These are phyloP conservation scores for Aureobasidium melanogenum DNA, from an alignment of 2,329 filamentous ascomycete genomes.

Conservation along the genomic window DNA sequence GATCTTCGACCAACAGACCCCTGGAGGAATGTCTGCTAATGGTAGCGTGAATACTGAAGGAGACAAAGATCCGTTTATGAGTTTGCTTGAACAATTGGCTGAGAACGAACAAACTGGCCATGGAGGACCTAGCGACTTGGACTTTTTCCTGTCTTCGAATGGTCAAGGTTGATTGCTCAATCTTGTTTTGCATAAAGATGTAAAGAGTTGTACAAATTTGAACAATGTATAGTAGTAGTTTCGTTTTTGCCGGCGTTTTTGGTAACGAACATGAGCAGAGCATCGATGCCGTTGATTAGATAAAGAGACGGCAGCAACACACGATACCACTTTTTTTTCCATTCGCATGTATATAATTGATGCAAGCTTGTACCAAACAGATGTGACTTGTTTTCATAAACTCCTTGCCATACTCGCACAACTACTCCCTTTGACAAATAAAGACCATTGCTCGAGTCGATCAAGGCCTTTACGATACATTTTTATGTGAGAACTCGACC, in stretches of 20 bases:
- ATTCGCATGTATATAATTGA: too few relatives aligned
- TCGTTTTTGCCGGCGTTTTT: neutral
- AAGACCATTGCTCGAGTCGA: too few relatives aligned
- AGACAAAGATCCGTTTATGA: constrained; percentile 75
- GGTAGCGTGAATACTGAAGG: constrained; percentile 32
- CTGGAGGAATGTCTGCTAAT: constrained; percentile 34
- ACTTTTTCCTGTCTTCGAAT: constrained; percentile 56
- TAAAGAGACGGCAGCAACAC: too few relatives aligned
- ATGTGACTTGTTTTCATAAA: too few relatives aligned
- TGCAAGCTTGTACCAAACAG: too few relatives aligned
- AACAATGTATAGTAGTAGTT: neutral
- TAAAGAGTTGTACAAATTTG: neutral
- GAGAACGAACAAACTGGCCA: constrained; percentile 62
- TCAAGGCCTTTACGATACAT: too few relatives aligned
- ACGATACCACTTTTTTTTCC: too few relatives aligned
- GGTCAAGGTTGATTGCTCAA: neutral
- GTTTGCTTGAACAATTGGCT: constrained; percentile 69
- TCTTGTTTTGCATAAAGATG: too few relatives aligned
- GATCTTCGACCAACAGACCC: constrained; percentile 32
- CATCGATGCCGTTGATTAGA: neutral
- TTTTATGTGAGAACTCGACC: too few relatives aligned
- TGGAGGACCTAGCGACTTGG: constrained; percentile 63
- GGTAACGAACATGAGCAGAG: neutral
- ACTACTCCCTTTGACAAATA: too few relatives aligned
- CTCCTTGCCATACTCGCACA: too few relatives aligned